Conservation (phyloP, 208 protist genomes). For the Leptomonas pyrrhocoris region DNA sequence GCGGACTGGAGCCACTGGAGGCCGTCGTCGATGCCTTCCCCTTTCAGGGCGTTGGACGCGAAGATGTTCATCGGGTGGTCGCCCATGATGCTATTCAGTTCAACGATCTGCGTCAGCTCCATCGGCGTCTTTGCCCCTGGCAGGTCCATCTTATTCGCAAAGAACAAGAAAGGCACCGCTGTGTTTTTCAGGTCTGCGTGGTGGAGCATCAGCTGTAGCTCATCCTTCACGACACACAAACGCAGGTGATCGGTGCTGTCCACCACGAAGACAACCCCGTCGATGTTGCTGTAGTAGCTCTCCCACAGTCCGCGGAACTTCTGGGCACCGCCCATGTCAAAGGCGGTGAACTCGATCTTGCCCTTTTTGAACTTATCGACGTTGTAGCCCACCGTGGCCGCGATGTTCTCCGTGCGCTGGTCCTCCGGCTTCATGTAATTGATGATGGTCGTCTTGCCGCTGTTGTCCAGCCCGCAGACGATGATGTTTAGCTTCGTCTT, state of each 20-base stretch:
- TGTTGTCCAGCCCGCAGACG: conserved; percentile 90
- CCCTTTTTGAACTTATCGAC: conserved; percentile 94
- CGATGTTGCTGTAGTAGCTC: conserved; percentile 96
- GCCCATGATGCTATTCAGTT: conserved; percentile 63
- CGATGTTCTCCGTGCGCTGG: conserved; percentile 91
- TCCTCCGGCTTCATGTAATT: conserved; percentile 97
- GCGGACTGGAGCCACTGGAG: conserved; percentile 71
- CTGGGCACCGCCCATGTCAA: conserved; percentile 98
- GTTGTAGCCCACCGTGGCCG: conserved; percentile 97
- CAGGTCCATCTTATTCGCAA: conserved; percentile 94
- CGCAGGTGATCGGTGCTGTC: conserved; percentile 91
- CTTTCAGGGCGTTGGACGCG: conserved; percentile 71
- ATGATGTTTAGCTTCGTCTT: conserved; percentile 88
- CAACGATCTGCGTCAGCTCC: conserved; percentile 84
- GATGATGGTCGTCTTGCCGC: conserved; percentile 97
- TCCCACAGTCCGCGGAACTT: conserved; percentile 97
- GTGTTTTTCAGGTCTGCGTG: conserved; percentile 53
- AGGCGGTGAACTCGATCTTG: conserved; percentile 96
- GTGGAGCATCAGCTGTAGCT: conserved; percentile 77
- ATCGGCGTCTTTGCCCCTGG: conserved; percentile 72
- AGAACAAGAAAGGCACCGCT: conserved; percentile 81
- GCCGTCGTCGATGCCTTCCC: conserved; percentile 68
- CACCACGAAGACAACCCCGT: conserved; percentile 94
- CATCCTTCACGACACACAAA: conserved; percentile 86
- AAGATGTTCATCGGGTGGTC: conserved; percentile 89